Base-by-base conservation (phyloP, 768 basidiomycete genomes). In the Lentinula raphanica region DNA sequence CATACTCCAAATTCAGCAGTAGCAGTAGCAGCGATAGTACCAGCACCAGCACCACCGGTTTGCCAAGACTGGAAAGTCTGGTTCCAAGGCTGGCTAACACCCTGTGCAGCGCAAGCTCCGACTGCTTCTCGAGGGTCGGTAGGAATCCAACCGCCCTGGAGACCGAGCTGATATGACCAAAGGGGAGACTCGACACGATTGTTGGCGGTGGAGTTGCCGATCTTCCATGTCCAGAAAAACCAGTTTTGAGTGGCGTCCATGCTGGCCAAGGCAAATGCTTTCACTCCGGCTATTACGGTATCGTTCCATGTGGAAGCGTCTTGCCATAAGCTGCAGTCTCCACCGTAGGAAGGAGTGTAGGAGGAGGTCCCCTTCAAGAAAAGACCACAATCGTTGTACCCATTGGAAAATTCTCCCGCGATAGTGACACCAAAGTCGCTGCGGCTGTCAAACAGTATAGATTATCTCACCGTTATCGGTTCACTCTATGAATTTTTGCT, bases 211-310 rank as follows among this genome's bases (percentile, higher is more conserved):
- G 83, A 84, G 62, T 80, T 80, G 54, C 85, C 87, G 51, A 90
- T 82, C 79, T 87, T 88, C 89, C 88, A 89, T 7, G 86, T 88
- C 88, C 88, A 90, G 77, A 80, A 90, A 72, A 85, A 89, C 76
- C 76, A 87, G 65, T 87, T 78, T 62, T 80, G 77, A 60, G 86
- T 72, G 2, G 85, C 81, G 59, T 88, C 87, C 86, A 88, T 88
- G 42, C 58, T 60, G 17, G 62, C 64, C 27, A 59, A 48, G 6
- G 59, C 58, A 48, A 65, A 60, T 19, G 44, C 50, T 39, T 31
- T 21, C 7, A 65, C 32, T 25, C 64, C 64, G 19, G 58, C 62
- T 55, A 55, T 65, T 3, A 58, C 27, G 5, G 40, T 55, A 5
- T 48, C 57, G 29, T 60, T 60, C 81, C 82, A 89, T 35, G 71